These are phyloP conservation scores for Trichoderma sp. DNA, from an alignment of 2,329 filamentous ascomycete species.

Conservation along the genomic window DNA sequence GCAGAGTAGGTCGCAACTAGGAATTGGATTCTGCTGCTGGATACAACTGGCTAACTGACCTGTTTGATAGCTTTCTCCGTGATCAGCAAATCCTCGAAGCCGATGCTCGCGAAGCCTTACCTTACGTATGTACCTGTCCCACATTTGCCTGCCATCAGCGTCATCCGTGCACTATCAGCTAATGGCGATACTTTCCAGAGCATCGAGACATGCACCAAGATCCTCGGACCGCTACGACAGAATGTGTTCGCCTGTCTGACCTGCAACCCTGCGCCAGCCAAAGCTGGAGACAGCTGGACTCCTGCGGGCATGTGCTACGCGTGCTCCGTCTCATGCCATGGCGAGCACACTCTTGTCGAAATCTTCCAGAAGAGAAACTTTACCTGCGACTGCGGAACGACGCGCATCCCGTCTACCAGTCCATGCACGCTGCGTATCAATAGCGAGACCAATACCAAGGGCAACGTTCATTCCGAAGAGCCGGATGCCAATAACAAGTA, in stretches of 20 bases:
- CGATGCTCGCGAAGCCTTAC: constrained; percentile 90
- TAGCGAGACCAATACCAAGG: constrained; percentile 69
- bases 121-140: constrained; percentile 62
- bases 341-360: constrained; percentile 91
- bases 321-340: constrained; percentile 94
- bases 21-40: not conserved
- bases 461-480: constrained; percentile 71
- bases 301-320: constrained; percentile 90
- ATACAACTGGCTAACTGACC: not conserved
- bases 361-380: constrained; percentile 96
- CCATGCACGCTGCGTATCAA: constrained; percentile 77
- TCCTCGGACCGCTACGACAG: constrained; percentile 84
- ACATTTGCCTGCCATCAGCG: not conserved
- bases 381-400: constrained; percentile 93
- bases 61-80: constrained; percentile 68
- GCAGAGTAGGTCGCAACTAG: constrained; percentile 53
- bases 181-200: constrained; percentile 53
- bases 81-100: constrained; percentile 88
- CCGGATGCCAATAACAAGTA: constrained; percentile 76
- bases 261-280: constrained; percentile 76
- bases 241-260: constrained; percentile 89
- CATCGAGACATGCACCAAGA: constrained; percentile 88
- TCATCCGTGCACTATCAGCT: constrained; percentile 25
- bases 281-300: constrained; percentile 48
- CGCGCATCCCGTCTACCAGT: constrained; percentile 65